phyloP scores from a whole-genome alignment of 2,329 filamentous ascomycete species.

The Alternaria triticimaculans region DNA sequence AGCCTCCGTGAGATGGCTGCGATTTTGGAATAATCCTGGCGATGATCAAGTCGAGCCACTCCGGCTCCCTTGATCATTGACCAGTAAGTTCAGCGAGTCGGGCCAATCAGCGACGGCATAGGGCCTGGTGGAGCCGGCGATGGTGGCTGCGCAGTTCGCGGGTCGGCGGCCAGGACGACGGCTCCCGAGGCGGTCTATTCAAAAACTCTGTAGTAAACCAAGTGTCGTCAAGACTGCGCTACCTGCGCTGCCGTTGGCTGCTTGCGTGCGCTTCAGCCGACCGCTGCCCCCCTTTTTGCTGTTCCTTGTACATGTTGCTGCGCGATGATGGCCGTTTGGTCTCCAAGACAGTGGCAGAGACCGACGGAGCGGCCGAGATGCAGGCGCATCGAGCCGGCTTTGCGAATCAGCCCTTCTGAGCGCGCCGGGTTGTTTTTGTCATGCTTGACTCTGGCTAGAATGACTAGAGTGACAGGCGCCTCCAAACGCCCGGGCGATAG shows the following conservation, averaged over 20 bases:
- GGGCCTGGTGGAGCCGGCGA: conserved; percentile 16
- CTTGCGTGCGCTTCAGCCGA: conserved; percentile 26
- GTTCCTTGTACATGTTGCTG: conserved; percentile 5
- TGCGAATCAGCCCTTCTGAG: conserved; percentile 4
- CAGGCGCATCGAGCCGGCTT: conserved; percentile 12
- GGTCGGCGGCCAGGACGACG: conserved; percentile 10
- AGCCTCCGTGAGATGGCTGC: conserved; percentile 22
- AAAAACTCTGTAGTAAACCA: conserved; percentile 12
- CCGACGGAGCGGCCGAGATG: conserved; percentile 23
- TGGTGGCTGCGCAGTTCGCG: conserved; percentile 30
- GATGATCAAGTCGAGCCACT: conserved; percentile 42
- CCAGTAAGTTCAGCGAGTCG: conserved; percentile 14
- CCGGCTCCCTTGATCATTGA: conserved; percentile 30
- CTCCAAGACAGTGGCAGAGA: conserved; percentile 19
- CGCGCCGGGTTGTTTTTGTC: conserved; percentile 7
- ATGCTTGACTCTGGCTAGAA: background rate
- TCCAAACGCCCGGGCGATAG: conserved; percentile 16
- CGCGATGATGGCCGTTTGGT: conserved; percentile 12
- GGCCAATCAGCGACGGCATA: conserved; percentile 27
- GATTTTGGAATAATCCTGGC: conserved; percentile 38
- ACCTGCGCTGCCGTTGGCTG: conserved; percentile 16
- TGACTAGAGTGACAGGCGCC: conserved; percentile 28
- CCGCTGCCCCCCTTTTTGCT: conserved; percentile 20
- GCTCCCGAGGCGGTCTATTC: conserved; percentile 14
- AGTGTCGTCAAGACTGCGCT: conserved; percentile 11